phyloP scores from a whole-genome alignment of 495 filamentous ascomycete genomes.

The Cladorrhinum samala region DNA sequence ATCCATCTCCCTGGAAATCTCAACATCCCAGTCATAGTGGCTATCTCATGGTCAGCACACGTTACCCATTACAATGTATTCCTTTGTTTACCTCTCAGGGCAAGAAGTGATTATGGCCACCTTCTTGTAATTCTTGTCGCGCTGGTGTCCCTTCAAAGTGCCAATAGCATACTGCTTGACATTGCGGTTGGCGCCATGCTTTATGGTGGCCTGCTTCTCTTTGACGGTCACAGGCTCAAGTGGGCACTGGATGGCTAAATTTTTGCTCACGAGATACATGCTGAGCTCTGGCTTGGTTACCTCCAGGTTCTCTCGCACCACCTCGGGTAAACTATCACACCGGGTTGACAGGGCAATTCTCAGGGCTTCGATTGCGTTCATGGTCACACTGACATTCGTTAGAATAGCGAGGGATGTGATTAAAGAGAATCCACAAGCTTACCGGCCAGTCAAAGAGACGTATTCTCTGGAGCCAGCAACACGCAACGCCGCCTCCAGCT shows the following conservation, averaged over 20 bases:
- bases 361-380: neutral
- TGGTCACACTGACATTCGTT: neutral
- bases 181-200: neutral
- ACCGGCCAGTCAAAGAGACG: conserved; percentile 32
- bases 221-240: neutral
- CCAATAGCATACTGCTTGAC: conserved; percentile 5
- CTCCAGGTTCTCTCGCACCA: neutral
- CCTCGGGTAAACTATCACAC: neutral
- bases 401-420: too few relatives aligned
- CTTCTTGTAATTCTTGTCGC: conserved; percentile 9
- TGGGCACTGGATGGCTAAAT: neutral
- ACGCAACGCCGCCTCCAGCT: conserved; percentile 46
- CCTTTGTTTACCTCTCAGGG: conserved; percentile 34
- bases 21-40: conserved; percentile 18
- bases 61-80: neutral
- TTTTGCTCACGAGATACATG: neutral
- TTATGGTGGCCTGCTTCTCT: neutral
- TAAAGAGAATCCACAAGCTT: conserved; percentile 10
- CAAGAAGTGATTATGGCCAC: conserved; percentile 32
- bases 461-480: conserved; percentile 24
- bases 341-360: neutral
- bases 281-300: neutral
- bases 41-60: conserved; percentile 10
- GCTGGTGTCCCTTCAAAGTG: conserved; percentile 5
- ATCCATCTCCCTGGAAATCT: neutral